Base-by-base conservation (phyloP, 2,329 filamentous ascomycete genomes). In the Penicillium expansum region DNA sequence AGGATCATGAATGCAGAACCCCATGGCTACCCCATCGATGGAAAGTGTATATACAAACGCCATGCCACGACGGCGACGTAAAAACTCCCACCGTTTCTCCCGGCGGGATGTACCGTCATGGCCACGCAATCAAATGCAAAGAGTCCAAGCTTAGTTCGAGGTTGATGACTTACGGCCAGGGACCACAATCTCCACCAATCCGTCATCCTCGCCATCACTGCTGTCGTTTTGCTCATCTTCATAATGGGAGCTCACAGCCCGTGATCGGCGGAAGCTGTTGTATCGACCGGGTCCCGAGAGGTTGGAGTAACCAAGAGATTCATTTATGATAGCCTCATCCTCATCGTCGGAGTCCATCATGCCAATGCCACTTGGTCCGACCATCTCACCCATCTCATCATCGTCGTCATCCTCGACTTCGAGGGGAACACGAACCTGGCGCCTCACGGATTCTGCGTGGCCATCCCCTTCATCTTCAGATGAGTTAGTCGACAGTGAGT, bases 291-390 rank as follows among this genome's bases (percentile, higher is more conserved):
- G 60, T 2, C 65, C 85, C 11, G 85, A 82, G 76, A 88, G 84
- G 61, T 84, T 85, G 63, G 88, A 88, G 56, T 89, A 87, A 14
- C 86, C 86, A 74, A 89, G 84, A 65, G 87, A 86, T 60, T 88
- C 85, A 39, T 86, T 84, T 29, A 84, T 75, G 37, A 77, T 73
- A 24, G 74, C 82, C 5, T 84, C 82, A 13, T 83, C 80, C 35
- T 79, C 77, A 14, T 81, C 82, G 33, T 80, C 79, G 29, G 79
- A 80, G 49, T 81, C 80, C 67, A 79, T 66, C 55, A 79, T 80
- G 29, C 75, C 79, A 44, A 77, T 77, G 41, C 67, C 74, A 68
- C 54, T 74, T 62, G 62, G 79, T 35, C 70, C 74, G 16, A 79
- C 75, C 74, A 79, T 78, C 55, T 72, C 82, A 72, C 76, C 76